Percentiles rank a stretch among this genome's conserved stretches.
phyloP scores from a whole-genome alignment of 495 filamentous ascomycete species.

The Cetradonia linearis region DNA sequence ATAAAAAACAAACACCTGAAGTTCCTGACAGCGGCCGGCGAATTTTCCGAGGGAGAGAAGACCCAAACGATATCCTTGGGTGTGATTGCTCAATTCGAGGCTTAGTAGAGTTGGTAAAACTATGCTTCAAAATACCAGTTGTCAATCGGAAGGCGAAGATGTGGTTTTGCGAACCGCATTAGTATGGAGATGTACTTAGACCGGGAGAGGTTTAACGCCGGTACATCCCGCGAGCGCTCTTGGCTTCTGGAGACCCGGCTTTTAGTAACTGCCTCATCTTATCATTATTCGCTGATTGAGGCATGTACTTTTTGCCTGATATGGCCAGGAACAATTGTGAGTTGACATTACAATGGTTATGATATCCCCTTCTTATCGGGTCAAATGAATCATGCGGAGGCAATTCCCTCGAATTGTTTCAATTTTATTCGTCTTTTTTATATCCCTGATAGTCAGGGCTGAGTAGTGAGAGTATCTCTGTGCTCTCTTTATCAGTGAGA shows the following conservation, averaged over 20 bases:
- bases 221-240: conserved; percentile 6
- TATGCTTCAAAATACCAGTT: neutral
- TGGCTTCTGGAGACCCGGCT: no score
- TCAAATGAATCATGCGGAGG: neutral
- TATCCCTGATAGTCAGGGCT: neutral
- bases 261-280: neutral
- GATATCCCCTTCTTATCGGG: neutral
- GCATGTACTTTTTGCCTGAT: neutral
- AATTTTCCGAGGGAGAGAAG: neutral
- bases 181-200: neutral
- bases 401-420: neutral
- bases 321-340: neutral
- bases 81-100: neutral
- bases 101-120: neutral
- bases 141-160: conserved; percentile 5
- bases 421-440: neutral
- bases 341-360: neutral
- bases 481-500: neutral
- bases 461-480: neutral
- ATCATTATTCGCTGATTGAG: neutral
- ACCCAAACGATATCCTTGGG: neutral
- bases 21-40: no score
- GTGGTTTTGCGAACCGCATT: conserved; percentile 4
- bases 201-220: neutral
- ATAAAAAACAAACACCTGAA: neutral